Conservation (phyloP, 2,329 filamentous ascomycete species). For the Calonectria ilicicola region DNA sequence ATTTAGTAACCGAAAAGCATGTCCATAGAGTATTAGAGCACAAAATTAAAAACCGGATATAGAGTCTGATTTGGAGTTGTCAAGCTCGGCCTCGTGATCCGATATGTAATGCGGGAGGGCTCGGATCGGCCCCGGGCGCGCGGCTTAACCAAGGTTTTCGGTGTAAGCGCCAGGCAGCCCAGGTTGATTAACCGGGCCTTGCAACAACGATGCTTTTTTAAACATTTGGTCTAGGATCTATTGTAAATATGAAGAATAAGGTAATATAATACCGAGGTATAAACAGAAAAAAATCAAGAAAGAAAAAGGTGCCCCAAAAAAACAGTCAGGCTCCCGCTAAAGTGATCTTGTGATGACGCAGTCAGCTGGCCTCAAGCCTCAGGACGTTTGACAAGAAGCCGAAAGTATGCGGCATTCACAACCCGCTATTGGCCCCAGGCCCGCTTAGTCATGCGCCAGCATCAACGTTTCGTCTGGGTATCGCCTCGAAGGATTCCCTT, state of each 20-base stretch:
- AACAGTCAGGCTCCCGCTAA: not conserved
- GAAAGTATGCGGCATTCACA: conserved; percentile 12
- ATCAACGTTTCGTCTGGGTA: conserved; percentile 4
- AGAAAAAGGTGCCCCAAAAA: not conserved
- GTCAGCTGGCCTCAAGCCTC: conserved; percentile 12
- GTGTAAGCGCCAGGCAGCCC: not conserved
- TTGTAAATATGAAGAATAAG: not conserved
- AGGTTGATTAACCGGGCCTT: not conserved
- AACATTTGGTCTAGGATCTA: not conserved
- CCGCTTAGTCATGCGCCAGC: conserved; percentile 39
- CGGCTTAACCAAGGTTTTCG: not conserved
- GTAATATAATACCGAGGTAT: not conserved
- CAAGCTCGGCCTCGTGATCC: not conserved
- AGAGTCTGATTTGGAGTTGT: not conserved
- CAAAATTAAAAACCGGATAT: not conserved
- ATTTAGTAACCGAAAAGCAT: not conserved
- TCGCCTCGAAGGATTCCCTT: not conserved
- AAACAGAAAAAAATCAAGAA: not conserved
- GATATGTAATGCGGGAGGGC: not conserved
- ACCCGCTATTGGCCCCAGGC: conserved; percentile 29
- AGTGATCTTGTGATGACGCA: conserved; percentile 13
- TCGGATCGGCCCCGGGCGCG: not conserved
- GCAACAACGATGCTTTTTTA: no score
- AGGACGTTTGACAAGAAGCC: conserved; percentile 17
- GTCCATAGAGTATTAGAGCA: not conserved